These are phyloP conservation scores for Rossbeevera mucosa DNA, from an alignment of 768 basidiomycete species.

Conservation along the genomic window DNA sequence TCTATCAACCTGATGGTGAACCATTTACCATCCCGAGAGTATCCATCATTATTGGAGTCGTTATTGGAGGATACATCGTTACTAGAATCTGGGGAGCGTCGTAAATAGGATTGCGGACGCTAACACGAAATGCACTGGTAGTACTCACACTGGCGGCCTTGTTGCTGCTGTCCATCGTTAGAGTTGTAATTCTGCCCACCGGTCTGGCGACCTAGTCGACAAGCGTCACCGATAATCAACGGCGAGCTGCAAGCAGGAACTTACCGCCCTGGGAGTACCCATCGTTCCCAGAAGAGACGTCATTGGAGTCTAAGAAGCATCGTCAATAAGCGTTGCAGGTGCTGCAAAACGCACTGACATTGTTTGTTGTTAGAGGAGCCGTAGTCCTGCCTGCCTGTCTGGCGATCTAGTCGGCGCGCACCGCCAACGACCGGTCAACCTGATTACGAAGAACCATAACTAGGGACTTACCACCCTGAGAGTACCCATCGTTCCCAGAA, in stretches of 20 bases:
- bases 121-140: neutral
- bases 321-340: neutral
- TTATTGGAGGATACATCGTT: neutral
- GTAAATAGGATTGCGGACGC: neutral
- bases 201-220: constrained; percentile 44
- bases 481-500: neutral
- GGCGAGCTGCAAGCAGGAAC: neutral
- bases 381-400: neutral
- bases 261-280: neutral
- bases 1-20: constrained; percentile 1
- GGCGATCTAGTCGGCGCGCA: constrained; percentile 13
- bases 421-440: neutral
- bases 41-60: neutral
- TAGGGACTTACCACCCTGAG: constrained; percentile 4
- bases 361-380: neutral
- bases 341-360: neutral
- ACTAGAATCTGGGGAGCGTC: neutral
- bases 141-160: constrained; percentile 9
- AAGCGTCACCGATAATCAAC: constrained; percentile 2
- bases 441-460: neutral
- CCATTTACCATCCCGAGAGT: neutral
- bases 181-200: constrained; percentile 66
- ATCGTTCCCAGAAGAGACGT: neutral
- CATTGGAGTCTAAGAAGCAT: neutral
- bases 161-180: constrained; percentile 35